Evolutionary conservation across 2,329 filamentous ascomycete species (phyloP).

Genomic region (Podosphaera fusca): DNA sequence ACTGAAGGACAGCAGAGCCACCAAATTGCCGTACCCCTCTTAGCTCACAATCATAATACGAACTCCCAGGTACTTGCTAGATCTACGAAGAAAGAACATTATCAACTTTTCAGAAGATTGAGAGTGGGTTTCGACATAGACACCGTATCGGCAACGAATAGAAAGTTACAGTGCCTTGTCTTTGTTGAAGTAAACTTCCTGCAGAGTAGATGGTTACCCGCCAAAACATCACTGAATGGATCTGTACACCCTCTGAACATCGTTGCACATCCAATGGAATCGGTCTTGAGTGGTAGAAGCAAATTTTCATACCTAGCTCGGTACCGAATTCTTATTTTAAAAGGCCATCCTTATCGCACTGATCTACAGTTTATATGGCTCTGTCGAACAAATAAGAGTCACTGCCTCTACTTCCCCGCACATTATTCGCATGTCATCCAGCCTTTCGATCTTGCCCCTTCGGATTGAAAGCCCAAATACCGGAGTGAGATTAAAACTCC

Average conservation of each 20-base stretch:
- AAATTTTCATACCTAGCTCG: background rate
- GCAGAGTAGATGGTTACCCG: too few relatives aligned
- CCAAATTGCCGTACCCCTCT: background rate
- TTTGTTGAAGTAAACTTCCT: too few relatives aligned
- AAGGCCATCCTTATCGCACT: background rate
- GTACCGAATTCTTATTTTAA: background rate
- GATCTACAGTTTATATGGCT: background rate
- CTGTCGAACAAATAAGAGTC: background rate
- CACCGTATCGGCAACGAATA: too few relatives aligned
- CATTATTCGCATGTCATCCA: constrained; percentile 11
- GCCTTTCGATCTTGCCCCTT: constrained; percentile 11
- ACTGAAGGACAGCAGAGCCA: background rate
- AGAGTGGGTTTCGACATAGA: too few relatives aligned
- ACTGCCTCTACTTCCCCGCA: constrained; percentile 4
- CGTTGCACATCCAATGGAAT: background rate
- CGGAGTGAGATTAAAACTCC: too few relatives aligned
- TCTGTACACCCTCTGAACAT: background rate
- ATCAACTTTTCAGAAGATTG: too few relatives aligned
- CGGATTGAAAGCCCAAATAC: too few relatives aligned
- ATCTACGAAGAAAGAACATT: too few relatives aligned
- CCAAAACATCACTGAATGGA: too few relatives aligned
- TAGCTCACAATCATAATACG: background rate
- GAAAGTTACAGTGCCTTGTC: too few relatives aligned
- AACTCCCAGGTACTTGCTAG: too few relatives aligned
- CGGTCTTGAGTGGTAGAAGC: background rate